Percentiles rank a stretch among this genome's conserved stretches.
These are phyloP conservation scores for Lumnitzera racemosa DNA, from an alignment of 345 rosid species.

Conservation along the genomic window DNA sequence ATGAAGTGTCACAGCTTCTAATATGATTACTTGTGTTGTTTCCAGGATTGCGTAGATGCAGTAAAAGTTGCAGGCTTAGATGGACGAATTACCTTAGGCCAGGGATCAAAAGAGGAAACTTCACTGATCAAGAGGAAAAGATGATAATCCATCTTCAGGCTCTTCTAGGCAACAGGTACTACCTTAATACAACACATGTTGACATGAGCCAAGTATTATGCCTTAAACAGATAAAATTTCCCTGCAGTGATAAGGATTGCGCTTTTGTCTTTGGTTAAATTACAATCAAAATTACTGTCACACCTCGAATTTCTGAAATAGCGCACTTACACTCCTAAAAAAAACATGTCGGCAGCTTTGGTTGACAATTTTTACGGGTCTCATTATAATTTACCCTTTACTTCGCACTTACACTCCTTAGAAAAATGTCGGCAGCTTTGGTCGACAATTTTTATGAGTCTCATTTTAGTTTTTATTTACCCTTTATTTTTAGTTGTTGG, in stretches of 20 bases:
- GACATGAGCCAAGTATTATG: neutral
- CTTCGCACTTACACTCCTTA: no score
- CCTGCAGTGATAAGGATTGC: no score
- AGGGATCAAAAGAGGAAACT: constrained; percentile 37
- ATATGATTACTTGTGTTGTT: neutral
- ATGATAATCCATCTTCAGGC: constrained; percentile 44
- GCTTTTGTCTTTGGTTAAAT: neutral
- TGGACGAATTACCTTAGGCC: constrained; percentile 42
- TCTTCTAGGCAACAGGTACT: constrained; percentile 35
- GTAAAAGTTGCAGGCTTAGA: constrained; percentile 42
- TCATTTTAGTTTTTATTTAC: no score
- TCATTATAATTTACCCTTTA: no score
- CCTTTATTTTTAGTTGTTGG: no score
- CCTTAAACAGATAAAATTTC: neutral
- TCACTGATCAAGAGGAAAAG: constrained; percentile 34
- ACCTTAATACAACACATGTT: neutral
- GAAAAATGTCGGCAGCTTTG: no score
- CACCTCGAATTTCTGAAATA: no score
- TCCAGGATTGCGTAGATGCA: constrained; percentile 39
- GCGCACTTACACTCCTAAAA: no score
- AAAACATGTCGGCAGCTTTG: no score
- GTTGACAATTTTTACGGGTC: no score
- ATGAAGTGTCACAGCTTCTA: neutral
- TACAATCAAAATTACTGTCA: neutral
- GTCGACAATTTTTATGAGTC: no score